Evolutionary conservation across 2,329 filamentous ascomycete species (phyloP), one percentile per base, ranked within the genome.

Genomic region (Sarocladium oryzae): DNA sequence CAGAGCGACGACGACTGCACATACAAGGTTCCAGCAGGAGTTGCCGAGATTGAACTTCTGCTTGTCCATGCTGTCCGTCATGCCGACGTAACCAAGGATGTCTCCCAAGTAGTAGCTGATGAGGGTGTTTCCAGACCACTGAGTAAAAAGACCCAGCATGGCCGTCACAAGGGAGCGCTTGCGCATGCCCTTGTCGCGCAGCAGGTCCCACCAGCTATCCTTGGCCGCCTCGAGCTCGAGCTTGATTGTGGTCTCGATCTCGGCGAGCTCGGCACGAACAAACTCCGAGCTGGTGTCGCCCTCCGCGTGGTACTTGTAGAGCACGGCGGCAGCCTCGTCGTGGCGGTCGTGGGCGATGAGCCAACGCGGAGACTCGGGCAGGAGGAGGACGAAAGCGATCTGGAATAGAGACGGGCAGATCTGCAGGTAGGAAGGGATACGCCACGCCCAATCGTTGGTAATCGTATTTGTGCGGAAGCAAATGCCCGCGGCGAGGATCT

Each of bases 101-200:
- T 69, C 70, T 35, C 66, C 69, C 6, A 78, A 63, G 57, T 77
- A 79, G 64, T 76, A 71, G 9, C 69, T 73, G 52, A 76, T 71
- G 46, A 76, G 65, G 9, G 72, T 71, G 57, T 76, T 81, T 58
- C 69, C 77, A 10, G 73, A 76, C 61, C 76, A 73, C 60, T 81
- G 77, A 1, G 76, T 76, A 58, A 79, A 79, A 1, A 81, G 75
- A 2, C 71, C 77, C n/a, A 82, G 67, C 58, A 81, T 78, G 61
- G 76, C 78, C 23, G 81, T 75, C 52, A 81, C 63, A 38, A 74
- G 70, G 2, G 77, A 78, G 30, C 77, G 73, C 30, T 74, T 70
- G 1, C 73, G 70, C 64, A 77, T 78, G 15, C 74, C 79, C 1
- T 70, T 53, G 0, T 76, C 77, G 43, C 65, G 66, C 21, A 81